These are phyloP conservation scores for Mycena olivaceomarginata DNA, from an alignment of 768 basidiomycete genomes.

Conservation along the genomic window DNA sequence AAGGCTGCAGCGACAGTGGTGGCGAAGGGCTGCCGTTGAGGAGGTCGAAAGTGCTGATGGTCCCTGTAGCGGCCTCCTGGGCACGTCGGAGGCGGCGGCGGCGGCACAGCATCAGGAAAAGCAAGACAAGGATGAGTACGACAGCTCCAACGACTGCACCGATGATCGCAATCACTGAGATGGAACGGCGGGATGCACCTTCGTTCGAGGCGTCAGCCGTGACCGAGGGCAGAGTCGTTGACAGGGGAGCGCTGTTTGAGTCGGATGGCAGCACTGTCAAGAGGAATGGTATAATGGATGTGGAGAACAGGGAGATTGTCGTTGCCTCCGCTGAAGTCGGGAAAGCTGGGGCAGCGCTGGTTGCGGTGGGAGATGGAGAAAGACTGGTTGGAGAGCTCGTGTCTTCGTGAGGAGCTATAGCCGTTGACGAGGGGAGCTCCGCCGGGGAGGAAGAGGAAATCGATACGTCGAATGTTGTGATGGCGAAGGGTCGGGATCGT, in stretches of 20 bases:
- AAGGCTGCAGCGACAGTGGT: neutral
- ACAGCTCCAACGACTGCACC: conserved; percentile 18
- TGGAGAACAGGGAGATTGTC: neutral
- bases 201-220: neutral
- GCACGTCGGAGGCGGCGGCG: conserved; percentile 22
- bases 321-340: conserved; percentile 5
- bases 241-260: neutral
- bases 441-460: neutral
- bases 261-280: neutral
- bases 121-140: conserved; percentile 22
- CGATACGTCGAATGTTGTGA: neutral
- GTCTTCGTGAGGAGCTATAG: neutral
- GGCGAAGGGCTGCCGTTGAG: conserved; percentile 20
- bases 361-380: neutral
- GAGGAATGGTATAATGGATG: neutral
- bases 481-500: conserved; percentile 7
- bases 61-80: conserved; percentile 4
- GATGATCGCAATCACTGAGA: conserved; percentile 23
- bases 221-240: neutral
- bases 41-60: conserved; percentile 40
- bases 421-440: neutral
- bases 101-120: conserved; percentile 14
- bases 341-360: neutral
- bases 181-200: neutral
- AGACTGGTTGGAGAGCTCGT: neutral